phyloP scores from a whole-genome alignment of 2,329 filamentous ascomycete species.

The Botrytis elliptica region DNA sequence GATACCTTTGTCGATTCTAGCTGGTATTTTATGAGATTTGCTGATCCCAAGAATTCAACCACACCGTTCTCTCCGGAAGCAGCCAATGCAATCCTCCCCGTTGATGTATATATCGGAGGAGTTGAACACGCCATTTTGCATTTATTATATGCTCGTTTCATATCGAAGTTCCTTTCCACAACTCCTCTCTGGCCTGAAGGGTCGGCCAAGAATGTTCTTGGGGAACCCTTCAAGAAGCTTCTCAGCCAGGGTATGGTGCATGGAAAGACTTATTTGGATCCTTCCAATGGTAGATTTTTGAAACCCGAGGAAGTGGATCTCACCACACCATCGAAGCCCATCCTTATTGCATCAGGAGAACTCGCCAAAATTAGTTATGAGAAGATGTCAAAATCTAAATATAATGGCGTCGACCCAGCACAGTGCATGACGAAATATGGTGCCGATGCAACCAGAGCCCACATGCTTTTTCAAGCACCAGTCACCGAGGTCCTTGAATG shows the following conservation, averaged over 20 bases:
- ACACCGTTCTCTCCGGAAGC: constrained; percentile 61
- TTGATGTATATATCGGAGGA: constrained; percentile 86
- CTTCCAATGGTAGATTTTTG: constrained; percentile 71
- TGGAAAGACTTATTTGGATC: constrained; percentile 77
- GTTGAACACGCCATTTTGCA: constrained; percentile 91
- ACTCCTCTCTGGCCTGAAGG: constrained; percentile 49
- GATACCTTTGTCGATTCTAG: constrained; percentile 95
- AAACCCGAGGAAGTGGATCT: constrained; percentile 72
- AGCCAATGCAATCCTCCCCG: constrained; percentile 61
- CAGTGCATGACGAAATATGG: constrained; percentile 71
- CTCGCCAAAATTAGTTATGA: constrained; percentile 67
- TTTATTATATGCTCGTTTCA: constrained; percentile 83
- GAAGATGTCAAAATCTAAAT: constrained; percentile 95
- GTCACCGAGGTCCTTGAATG: constrained; percentile 82
- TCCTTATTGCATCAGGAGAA: constrained; percentile 60
- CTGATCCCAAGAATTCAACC: constrained; percentile 65
- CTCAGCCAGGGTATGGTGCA: constrained; percentile 94
- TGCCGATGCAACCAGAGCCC: constrained; percentile 79
- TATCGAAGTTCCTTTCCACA: constrained; percentile 78
- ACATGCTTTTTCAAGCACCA: constrained; percentile 86
- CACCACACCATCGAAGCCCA: constrained; percentile 53
- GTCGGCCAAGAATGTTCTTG: constrained; percentile 42
- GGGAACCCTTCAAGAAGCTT: constrained; percentile 79
- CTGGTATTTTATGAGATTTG: constrained; percentile 86
- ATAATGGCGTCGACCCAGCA: constrained; percentile 84